Evolutionary conservation across 2,329 filamentous ascomycete genomes (phyloP).

Genomic region (Alternaria gaisen): DNA sequence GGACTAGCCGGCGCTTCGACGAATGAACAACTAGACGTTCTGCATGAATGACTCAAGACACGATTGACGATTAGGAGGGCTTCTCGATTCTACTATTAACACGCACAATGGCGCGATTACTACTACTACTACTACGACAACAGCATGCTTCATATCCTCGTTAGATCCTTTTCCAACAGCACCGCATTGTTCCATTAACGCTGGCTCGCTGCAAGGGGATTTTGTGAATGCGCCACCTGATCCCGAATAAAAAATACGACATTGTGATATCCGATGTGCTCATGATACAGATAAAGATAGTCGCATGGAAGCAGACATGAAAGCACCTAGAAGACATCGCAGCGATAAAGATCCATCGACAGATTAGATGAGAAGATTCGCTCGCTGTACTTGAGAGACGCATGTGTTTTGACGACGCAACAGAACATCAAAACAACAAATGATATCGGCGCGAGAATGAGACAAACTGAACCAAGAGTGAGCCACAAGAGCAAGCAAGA

Average conservation of each 20-base stretch:
- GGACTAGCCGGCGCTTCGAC: slow-evolving; percentile 46
- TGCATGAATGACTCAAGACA: not conserved
- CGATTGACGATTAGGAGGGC: not conserved
- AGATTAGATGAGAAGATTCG: not conserved
- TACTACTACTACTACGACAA: not conserved
- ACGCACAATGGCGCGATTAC: not conserved
- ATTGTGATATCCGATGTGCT: not conserved
- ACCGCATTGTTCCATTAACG: not conserved
- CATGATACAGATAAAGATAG: not conserved
- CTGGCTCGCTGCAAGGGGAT: not conserved
- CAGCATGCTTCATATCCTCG: slow-evolving; percentile 6
- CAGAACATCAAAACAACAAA: not conserved
- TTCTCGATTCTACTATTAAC: not conserved
- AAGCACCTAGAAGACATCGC: not conserved
- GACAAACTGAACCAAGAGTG: not conserved
- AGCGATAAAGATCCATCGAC: not conserved
- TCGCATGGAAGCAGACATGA: not conserved
- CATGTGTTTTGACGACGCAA: not conserved
- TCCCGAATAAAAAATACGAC: not conserved
- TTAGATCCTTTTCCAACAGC: not conserved
- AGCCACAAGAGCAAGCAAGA: not conserved
- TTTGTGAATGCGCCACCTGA: not conserved
- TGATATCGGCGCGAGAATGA: not conserved
- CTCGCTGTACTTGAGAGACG: not conserved
- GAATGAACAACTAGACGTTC: slow-evolving; percentile 42